Evolutionary conservation across 345 rosid species (phyloP), one percentile per base, ranked within the genome.

Genomic region (Populus pruinosa): DNA sequence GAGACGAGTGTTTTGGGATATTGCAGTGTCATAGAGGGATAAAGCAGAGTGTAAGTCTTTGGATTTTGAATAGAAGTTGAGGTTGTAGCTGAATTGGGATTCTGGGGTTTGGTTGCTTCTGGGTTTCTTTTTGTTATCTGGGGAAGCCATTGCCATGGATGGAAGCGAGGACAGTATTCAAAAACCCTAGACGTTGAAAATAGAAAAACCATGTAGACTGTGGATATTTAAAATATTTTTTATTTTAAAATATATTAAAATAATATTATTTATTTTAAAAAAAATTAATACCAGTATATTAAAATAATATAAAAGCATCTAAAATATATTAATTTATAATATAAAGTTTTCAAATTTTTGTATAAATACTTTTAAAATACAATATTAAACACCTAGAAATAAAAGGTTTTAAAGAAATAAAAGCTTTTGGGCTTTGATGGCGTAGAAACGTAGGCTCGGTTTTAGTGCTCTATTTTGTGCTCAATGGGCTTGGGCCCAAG

Each of bases 1-100:
- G 74, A 93, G 86, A 31, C 84, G 87, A 49, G 78, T 81, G 35
- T 86, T 80, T 16, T 76, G 73, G 44, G 86, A 73, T 65, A 78
- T 43, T n/a, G 90, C 87, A 38, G 85, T 73, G n/a, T 94, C 90
- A 55, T 86, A 93, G 27, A 91, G 89, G 53, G 92, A 77, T 65
- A 94, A 79, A 0, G 97, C 98, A 44, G 92, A 82, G n/a, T 56
- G 63, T 61, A 94, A 87, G 82, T 94, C 87, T 47, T 88, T 89
- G 65, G 87, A 78, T 77, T 87, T 93, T 38, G 97, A 87, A 82
- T 82, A 89, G 2, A 89, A 88, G 56, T 93, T 87, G 71, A 94
- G 97, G 70, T 62, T 80, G 59, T 80, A 7, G 56, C 89, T 88
- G 79, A 94, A 91, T 72, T 62, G 83, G 76, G 87, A 82, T 76